A percentile compares a stretch with the other conserved stretches of the same genome.
phyloP scores from a whole-genome alignment of 2,329 filamentous ascomycete species.

The Pseudogymnoascus sp. region DNA sequence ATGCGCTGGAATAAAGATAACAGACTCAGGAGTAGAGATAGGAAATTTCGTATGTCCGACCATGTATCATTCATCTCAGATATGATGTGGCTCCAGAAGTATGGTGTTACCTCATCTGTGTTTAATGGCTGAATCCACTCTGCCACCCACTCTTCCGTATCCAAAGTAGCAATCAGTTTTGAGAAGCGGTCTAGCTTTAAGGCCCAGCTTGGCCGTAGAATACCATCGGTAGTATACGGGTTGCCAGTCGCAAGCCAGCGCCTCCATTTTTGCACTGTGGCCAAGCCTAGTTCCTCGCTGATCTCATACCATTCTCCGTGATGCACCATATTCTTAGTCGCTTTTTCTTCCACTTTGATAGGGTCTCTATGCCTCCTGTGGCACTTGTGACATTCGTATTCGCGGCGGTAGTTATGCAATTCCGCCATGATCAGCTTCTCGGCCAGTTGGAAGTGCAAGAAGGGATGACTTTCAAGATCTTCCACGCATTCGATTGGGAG shows the following conservation, averaged over 20 bases:
- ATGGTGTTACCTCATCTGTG: neutral
- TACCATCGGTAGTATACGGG: neutral
- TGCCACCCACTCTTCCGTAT: neutral
- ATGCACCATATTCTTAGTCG: neutral
- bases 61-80: neutral
- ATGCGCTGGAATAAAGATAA: neutral
- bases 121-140: neutral
- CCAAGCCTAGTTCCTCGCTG: neutral
- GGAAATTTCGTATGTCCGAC: neutral
- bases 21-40: neutral
- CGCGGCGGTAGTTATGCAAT: neutral
- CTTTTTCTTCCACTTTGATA: neutral
- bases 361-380: neutral
- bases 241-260: neutral
- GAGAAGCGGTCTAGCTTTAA: too few relatives aligned
- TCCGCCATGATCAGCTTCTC: neutral
- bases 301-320: neutral
- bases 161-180: neutral
- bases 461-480: neutral
- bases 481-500: neutral
- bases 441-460: neutral
- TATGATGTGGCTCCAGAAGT: too few relatives aligned
- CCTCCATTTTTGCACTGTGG: neutral
- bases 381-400: neutral
- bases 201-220: neutral